Base-by-base conservation (phyloP, 805 yeast species). In the Maudiozyma turicensis region DNA sequence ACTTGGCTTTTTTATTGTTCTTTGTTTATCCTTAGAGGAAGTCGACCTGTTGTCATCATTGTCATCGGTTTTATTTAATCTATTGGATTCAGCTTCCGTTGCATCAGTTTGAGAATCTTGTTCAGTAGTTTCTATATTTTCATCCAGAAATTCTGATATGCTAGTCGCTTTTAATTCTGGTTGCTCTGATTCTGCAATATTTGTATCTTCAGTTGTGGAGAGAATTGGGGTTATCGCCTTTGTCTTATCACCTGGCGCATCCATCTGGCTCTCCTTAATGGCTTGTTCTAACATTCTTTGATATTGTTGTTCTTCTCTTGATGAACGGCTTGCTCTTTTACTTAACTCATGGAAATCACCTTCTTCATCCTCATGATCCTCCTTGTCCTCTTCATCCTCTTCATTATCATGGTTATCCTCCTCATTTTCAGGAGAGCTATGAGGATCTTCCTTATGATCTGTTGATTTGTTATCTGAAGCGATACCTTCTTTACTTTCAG, bases 291-390 rank as follows among this genome's bases (percentile, higher is more conserved):
- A 54, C 66, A 71, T 64, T 32, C 68, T 62, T 54, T 70, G 73
- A 50, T 71, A 72, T 38, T 72, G 70, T 14, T 71, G 68, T 47
- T 72, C 75, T 51, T 71, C 74, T 51, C 73, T 63, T 1, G 72
- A 67, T 45, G 63, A 62, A 29, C 60, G 65, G 8, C 72, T 69
- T 6, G 70, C 70, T 35, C 73, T 55, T 40, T 65, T 70, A 40
- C 68, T 62, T 20, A 39, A 20, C 8, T 26, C 28, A 28, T 39
- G 42, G 48, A 35, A 13, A 13, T 13, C 14, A 15, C 33, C 6
- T 9, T 42, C 35, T 9, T 15, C 37, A 4, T 42, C 37, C 28
- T n/a, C 28, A 7, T 3, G 9, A 8, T 26, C 3, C n/a, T 9
- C 42, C 2, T 10, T 13, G 11, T 9, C 9, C 2, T 9, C 9